phyloP scores from a whole-genome alignment of 2,329 filamentous ascomycete genomes.

The Clarireedia homoeocarpa region DNA sequence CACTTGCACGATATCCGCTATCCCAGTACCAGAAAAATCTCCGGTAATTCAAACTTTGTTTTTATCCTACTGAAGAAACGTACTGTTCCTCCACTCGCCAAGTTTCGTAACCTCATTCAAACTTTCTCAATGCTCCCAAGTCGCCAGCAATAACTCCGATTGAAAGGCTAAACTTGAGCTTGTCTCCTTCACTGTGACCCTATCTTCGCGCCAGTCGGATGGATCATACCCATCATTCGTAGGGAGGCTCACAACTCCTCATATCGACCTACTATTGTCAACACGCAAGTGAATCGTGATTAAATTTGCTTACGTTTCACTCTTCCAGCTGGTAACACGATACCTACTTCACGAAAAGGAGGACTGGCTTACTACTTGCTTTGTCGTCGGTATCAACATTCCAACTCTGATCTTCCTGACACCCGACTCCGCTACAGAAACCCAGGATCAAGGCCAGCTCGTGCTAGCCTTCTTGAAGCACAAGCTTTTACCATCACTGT shows the following conservation, averaged over 20 bases:
- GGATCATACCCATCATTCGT: not conserved
- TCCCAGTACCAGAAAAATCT: too few relatives aligned
- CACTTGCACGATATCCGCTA: too few relatives aligned
- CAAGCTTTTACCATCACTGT: too few relatives aligned
- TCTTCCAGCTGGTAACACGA: not conserved
- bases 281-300: too few relatives aligned
- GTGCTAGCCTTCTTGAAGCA: too few relatives aligned
- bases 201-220: not conserved
- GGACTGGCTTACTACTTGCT: not conserved
- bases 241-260: not conserved
- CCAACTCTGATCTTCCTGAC: not conserved
- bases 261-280: not conserved
- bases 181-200: not conserved
- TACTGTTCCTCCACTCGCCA: not conserved
- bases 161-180: not conserved
- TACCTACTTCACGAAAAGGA: not conserved
- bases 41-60: too few relatives aligned
- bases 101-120: constrained; percentile 8
- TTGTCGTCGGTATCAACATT: not conserved
- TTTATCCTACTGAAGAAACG: not conserved
- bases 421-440: not conserved
- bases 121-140: constrained; percentile 12
- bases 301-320: not conserved
- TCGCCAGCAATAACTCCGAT: constrained; percentile 9
- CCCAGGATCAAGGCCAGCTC: not conserved